These are phyloP conservation scores for Lyophyllum shimeji DNA, from an alignment of 768 basidiomycete species.

Conservation along the genomic window DNA sequence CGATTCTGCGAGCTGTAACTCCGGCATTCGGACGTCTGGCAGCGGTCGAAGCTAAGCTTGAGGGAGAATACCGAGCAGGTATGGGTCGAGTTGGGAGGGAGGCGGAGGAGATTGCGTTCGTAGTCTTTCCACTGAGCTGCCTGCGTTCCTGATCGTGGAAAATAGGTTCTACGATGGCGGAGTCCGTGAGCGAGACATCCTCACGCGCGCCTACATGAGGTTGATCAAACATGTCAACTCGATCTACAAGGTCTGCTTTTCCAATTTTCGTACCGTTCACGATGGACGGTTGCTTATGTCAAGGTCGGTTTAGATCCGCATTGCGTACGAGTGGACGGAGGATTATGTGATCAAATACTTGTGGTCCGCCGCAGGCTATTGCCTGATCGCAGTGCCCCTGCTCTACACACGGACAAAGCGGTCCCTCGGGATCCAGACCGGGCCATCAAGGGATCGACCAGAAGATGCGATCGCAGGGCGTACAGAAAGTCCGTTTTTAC, in stretches of 20 bases:
- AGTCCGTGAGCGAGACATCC: constrained; percentile 74
- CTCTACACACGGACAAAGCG: constrained; percentile 62
- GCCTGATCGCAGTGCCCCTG: constrained; percentile 87
- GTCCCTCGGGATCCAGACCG: constrained; percentile 30
- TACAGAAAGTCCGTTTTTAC: constrained; percentile 40
- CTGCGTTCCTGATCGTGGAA: background rate
- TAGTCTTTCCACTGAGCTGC: constrained; percentile 11
- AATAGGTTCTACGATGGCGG: constrained; percentile 93
- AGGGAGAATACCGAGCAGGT: constrained; percentile 90
- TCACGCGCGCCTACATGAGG: constrained; percentile 72
- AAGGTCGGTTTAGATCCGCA: constrained; percentile 61
- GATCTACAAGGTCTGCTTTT: constrained; percentile 72
- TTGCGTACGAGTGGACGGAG: constrained; percentile 94
- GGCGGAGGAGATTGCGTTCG: constrained; percentile 89
- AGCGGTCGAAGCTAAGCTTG: constrained; percentile 79
- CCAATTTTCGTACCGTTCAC: background rate
- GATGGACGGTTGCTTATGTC: background rate
- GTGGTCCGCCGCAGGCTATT: constrained; percentile 93
- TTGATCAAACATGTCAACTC: constrained; percentile 89
- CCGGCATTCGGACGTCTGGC: constrained; percentile 92
- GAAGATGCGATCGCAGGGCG: constrained; percentile 45
- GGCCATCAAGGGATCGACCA: constrained; percentile 10
- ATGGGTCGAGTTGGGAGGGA: constrained; percentile 86
- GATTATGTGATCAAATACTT: constrained; percentile 96
- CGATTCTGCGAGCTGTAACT: constrained; percentile 79